Conservation (phyloP, 1,139 yeast species). For the Yarrowia galli region DNA sequence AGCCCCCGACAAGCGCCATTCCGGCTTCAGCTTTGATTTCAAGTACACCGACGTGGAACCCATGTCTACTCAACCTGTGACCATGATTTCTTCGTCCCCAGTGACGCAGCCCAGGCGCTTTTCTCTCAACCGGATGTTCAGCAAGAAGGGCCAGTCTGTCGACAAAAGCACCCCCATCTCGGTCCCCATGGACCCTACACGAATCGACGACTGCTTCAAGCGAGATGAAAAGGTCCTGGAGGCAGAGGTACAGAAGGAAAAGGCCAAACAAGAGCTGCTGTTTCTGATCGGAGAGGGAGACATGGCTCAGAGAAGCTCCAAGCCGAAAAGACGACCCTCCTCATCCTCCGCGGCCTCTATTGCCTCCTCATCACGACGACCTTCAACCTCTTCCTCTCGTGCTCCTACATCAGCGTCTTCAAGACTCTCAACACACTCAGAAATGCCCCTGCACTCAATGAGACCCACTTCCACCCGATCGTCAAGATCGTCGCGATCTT, state of each 20-base stretch:
- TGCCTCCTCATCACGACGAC: neutral
- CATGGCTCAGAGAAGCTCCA: neutral
- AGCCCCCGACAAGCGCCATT: slow-evolving; percentile 23
- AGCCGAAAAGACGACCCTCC: neutral
- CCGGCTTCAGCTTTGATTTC: slow-evolving; percentile 12
- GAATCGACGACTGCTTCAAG: slow-evolving; percentile 19
- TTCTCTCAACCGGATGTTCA: slow-evolving; percentile 16
- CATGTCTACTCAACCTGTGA: slow-evolving; percentile 27
- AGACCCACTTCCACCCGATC: slow-evolving; percentile 4
- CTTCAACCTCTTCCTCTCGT: neutral
- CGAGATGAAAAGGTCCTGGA: slow-evolving; percentile 6
- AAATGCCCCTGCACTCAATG: slow-evolving; percentile 1
- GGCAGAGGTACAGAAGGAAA: slow-evolving; percentile 4
- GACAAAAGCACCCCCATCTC: slow-evolving; percentile 18
- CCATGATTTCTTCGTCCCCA: slow-evolving; percentile 20
- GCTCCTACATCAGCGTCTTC: neutral
- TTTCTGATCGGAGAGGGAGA: slow-evolving; percentile 31
- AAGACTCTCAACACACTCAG: slow-evolving; percentile 12
- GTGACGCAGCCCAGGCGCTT: slow-evolving; percentile 12
- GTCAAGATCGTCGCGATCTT: neutral
- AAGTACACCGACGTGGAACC: slow-evolving; percentile 33
- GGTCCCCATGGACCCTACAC: slow-evolving; percentile 16
- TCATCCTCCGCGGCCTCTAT: neutral
- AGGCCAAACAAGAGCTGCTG: slow-evolving; percentile 20
- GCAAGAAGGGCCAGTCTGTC: slow-evolving; percentile 4